Evolutionary conservation across 176 grass and related monocot species (phyloP).

Genomic region (Oryza meyeriana): DNA sequence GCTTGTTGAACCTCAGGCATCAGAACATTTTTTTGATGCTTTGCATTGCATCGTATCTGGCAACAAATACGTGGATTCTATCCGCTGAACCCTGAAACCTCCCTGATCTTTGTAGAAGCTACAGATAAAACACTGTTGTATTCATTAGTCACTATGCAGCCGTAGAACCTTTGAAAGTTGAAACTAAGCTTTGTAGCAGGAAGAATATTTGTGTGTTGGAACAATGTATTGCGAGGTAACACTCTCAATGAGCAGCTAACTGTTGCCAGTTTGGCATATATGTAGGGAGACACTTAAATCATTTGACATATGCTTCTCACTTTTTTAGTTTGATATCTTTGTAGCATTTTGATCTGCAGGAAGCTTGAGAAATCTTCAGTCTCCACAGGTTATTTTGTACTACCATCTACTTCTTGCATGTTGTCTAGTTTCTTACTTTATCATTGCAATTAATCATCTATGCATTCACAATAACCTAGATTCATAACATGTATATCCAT

Average conservation of each 20-base stretch:
- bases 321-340: neutral
- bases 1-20: neutral
- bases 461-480: neutral
- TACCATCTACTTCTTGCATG: neutral
- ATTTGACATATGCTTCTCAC: conserved; percentile 17
- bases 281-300: neutral
- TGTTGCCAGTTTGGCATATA: neutral
- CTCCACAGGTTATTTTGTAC: neutral
- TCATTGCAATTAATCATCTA: neutral
- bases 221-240: conserved; percentile 20
- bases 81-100: conserved; percentile 24
- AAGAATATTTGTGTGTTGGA: conserved; percentile 13
- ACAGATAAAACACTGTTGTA: conserved; percentile 22
- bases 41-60: conserved; percentile 2
- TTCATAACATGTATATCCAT: too few species aligned
- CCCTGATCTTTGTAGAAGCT: conserved; percentile 37
- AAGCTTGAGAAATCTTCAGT: neutral
- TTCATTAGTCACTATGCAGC: conserved; percentile 24
- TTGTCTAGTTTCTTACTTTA: neutral
- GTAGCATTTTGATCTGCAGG: neutral
- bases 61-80: conserved; percentile 25
- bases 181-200: conserved; percentile 30
- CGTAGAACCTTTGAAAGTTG: conserved; percentile 13
- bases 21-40: conserved; percentile 6
- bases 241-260: neutral